These are phyloP conservation scores for Aspergillus vadensis DNA, from an alignment of 2,329 filamentous ascomycete species.

Conservation along the genomic window DNA sequence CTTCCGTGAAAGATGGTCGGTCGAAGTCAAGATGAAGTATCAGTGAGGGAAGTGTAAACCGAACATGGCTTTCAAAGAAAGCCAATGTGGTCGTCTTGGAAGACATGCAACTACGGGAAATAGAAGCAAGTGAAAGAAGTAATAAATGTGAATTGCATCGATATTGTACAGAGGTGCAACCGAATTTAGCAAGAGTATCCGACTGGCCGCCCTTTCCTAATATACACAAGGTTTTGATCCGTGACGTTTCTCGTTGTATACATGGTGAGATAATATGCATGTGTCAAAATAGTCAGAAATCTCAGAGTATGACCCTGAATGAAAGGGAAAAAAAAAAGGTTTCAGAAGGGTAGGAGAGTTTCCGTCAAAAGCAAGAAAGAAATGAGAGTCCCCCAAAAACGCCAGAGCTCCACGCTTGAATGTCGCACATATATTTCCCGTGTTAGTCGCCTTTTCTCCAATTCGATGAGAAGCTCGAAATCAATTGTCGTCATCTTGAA, in stretches of 20 bases:
- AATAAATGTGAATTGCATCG: slow-evolving; percentile 4
- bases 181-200: slow-evolving; percentile 6
- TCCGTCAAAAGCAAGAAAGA: slow-evolving; percentile 19
- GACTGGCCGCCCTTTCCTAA: slow-evolving; percentile 15
- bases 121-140: not conserved
- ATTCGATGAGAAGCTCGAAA: not conserved
- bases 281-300: slow-evolving; percentile 11
- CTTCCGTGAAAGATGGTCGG: no score
- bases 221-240: slow-evolving; percentile 22
- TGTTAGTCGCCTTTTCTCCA: slow-evolving; percentile 1
- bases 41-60: no score
- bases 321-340: slow-evolving; percentile 8
- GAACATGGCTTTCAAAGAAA: no score
- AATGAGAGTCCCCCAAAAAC: slow-evolving; percentile 19
- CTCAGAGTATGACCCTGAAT: not conserved
- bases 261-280: slow-evolving; percentile 20
- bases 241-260: slow-evolving; percentile 18
- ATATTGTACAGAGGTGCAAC: slow-evolving; percentile 23
- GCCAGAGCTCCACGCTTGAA: slow-evolving; percentile 31
- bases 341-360: slow-evolving; percentile 24
- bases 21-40: no score
- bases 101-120: not conserved
- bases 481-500: slow-evolving; percentile 35
- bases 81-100: no score
- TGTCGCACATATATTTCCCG: slow-evolving; percentile 20